A percentile compares a stretch with the other conserved stretches of the same genome.
Evolutionary conservation across 495 filamentous ascomycete genomes (phyloP).

Genomic region (Penicillium nucicola): DNA sequence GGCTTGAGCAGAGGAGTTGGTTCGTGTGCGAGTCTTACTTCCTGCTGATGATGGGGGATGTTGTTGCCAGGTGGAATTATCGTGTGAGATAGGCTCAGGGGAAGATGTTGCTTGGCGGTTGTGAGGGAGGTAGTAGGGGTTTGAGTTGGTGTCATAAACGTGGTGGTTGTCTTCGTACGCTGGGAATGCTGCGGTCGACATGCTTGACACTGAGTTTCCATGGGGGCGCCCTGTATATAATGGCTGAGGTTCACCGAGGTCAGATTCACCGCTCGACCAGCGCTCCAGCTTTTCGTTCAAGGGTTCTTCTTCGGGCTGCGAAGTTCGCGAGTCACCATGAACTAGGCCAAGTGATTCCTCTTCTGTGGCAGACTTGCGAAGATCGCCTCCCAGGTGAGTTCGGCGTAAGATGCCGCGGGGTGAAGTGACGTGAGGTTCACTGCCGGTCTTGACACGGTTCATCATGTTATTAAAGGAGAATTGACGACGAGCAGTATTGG

Average conservation of each 20-base stretch:
- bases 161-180: slow-evolving; percentile 33
- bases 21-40: slow-evolving; percentile 14
- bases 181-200: slow-evolving; percentile 33
- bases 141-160: slow-evolving; percentile 11
- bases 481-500: slow-evolving; percentile 58
- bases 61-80: not conserved
- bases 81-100: slow-evolving; percentile 8
- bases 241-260: slow-evolving; percentile 16
- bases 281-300: slow-evolving; percentile 32
- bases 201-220: slow-evolving; percentile 26
- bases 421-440: slow-evolving; percentile 29
- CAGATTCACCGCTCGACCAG: slow-evolving; percentile 28
- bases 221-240: slow-evolving; percentile 21
- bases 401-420: slow-evolving; percentile 41
- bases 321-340: slow-evolving; percentile 57
- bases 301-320: slow-evolving; percentile 21
- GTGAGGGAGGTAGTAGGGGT: slow-evolving; percentile 24
- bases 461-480: slow-evolving; percentile 92
- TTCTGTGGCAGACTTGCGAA: slow-evolving; percentile 62
- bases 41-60: not conserved
- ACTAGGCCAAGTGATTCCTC: slow-evolving; percentile 89
- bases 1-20: slow-evolving; percentile 17
- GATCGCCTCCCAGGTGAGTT: slow-evolving; percentile 34
- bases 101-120: slow-evolving; percentile 9
- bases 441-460: slow-evolving; percentile 38